A percentile compares a stretch with the other conserved stretches of the same genome.
Evolutionary conservation across 2,329 filamentous ascomycete genomes (phyloP).

Genomic region (Sporothrix globosa): DNA sequence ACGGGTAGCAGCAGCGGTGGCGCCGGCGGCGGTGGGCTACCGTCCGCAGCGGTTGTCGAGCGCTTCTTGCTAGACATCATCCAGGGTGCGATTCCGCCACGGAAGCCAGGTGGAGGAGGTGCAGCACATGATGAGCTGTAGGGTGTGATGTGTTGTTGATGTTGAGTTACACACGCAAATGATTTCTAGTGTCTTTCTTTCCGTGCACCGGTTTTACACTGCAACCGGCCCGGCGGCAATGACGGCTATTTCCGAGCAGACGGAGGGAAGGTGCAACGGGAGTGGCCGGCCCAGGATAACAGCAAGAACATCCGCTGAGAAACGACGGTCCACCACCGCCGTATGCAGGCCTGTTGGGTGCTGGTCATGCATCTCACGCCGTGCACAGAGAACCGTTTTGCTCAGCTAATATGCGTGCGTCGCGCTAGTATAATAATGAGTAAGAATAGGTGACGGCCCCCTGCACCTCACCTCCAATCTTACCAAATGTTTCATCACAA

Average conservation of each 20-base stretch:
- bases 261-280: neutral
- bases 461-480: conserved; percentile 15
- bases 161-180: neutral
- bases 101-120: conserved; percentile 35
- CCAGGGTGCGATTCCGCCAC: conserved; percentile 48
- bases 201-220: neutral
- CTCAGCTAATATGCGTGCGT: neutral
- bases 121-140: conserved; percentile 30
- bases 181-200: neutral
- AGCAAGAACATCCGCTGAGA: neutral
- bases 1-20: conserved; percentile 31
- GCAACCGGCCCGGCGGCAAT: neutral
- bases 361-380: neutral
- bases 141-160: neutral
- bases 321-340: neutral
- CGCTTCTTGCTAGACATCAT: conserved; percentile 52
- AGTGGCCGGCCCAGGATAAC: neutral
- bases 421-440: neutral
- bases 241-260: conserved; percentile 2
- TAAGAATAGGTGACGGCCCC: neutral
- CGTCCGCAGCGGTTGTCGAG: conserved; percentile 46
- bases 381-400: neutral
- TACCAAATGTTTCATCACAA: conserved; percentile 4
- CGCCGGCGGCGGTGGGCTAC: conserved; percentile 27
- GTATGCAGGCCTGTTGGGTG: neutral